Evolutionary conservation across 345 rosid species (phyloP).

Genomic region (Dovyalis caffra): DNA sequence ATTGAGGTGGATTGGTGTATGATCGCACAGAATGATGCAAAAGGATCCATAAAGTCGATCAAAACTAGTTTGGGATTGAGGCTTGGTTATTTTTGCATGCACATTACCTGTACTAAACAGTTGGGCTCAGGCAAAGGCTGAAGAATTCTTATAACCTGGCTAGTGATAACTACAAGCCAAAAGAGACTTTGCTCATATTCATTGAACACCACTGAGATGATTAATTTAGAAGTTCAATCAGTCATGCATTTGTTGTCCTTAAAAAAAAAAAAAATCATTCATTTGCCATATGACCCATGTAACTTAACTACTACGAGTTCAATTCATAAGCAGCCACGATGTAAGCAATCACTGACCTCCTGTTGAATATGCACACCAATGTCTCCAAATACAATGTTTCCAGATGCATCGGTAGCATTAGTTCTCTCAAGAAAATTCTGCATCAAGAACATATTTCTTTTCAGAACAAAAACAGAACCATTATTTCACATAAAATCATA

Average conservation of each 20-base stretch:
- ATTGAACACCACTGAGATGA: background rate
- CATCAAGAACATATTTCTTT: slow-evolving; percentile 16
- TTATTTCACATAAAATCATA: background rate
- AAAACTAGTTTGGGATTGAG: too few species aligned
- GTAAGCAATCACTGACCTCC: slow-evolving; percentile 59
- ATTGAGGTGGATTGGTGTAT: too few species aligned
- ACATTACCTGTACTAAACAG: background rate
- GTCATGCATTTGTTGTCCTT: background rate
- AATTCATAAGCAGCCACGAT: background rate
- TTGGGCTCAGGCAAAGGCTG: background rate
- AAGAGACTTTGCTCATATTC: background rate
- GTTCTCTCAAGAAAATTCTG: slow-evolving; percentile 79
- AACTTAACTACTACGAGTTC: background rate
- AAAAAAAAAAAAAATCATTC: background rate
- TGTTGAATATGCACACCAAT: slow-evolving; percentile 89
- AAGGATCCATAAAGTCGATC: too few species aligned
- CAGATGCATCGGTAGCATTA: slow-evolving; percentile 94
- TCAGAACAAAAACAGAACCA: background rate
- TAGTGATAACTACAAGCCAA: background rate
- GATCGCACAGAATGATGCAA: too few species aligned
- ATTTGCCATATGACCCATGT: background rate
- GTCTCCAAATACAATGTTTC: slow-evolving; percentile 83
- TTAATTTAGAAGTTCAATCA: background rate
- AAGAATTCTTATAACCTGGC: background rate
- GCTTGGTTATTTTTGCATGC: too few species aligned